Percentiles rank a stretch among this genome's conserved stretches.
Conservation (phyloP, 768 basidiomycete species). For the Sutorius australiensis region DNA sequence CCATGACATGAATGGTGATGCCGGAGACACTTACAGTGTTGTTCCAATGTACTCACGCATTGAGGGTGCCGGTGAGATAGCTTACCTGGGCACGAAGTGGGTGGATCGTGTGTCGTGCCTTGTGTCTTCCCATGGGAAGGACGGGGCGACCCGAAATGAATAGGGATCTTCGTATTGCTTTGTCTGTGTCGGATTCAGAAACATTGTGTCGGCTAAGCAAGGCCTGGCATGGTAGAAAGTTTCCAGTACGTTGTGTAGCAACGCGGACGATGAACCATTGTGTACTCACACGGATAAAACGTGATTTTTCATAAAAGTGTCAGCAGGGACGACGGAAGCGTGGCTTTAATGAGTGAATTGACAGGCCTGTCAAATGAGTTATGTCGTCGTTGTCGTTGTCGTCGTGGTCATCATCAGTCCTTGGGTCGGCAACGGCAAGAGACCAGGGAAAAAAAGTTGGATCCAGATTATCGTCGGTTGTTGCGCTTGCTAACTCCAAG, state of each 20-base stretch:
- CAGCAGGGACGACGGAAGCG: constrained; percentile 3
- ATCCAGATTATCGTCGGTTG: constrained; percentile 1
- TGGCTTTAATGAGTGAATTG: constrained; percentile 12
- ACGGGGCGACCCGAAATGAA: not conserved
- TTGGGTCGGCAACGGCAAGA: not conserved
- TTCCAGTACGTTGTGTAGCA: not conserved
- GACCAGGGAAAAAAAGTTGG: not conserved
- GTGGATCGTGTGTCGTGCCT: not conserved
- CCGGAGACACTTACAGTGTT: not conserved
- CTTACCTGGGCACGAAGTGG: not conserved
- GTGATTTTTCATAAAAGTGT: not conserved
- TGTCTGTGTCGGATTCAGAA: not conserved
- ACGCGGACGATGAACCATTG: not conserved
- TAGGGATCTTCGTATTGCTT: not conserved
- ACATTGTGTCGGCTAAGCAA: not conserved
- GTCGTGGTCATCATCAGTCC: not conserved
- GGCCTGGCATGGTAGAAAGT: not conserved
- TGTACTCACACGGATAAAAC: constrained; percentile 5
- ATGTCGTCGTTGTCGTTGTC: not conserved
- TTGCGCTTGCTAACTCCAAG: not conserved
- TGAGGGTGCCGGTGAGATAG: not conserved
- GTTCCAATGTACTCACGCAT: too few species aligned
- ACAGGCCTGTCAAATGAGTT: constrained; percentile 11
- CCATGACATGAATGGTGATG: not conserved
- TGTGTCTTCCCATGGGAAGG: not conserved